Evolutionary conservation across 495 filamentous ascomycete species (phyloP).

Genomic region (Aspergillus mulundensis): DNA sequence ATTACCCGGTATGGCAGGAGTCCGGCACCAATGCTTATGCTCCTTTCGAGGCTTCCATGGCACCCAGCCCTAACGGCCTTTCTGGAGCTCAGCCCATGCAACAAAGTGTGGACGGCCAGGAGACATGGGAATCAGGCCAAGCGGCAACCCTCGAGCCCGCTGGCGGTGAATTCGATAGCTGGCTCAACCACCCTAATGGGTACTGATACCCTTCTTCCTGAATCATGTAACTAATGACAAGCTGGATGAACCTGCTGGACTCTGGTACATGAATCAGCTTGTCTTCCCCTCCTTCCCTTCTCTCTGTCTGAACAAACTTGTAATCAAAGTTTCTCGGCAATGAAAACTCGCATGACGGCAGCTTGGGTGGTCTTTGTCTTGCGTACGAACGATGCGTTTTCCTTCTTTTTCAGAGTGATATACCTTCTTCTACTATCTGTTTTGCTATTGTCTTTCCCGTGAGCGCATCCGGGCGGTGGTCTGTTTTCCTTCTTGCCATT

Average conservation of each 20-base stretch:
- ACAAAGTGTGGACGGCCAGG: conserved; percentile 12
- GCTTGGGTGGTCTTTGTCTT: conserved; percentile 7
- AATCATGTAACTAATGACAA: conserved; percentile 6
- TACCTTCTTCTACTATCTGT: not conserved
- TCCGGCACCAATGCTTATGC: conserved; percentile 13
- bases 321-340: not conserved
- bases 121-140: conserved; percentile 18
- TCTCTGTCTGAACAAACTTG: not conserved
- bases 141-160: conserved; percentile 13
- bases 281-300: conserved; percentile 1
- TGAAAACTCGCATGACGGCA: conserved; percentile 1
- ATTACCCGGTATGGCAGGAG: conserved; percentile 22
- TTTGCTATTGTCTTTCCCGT: not conserved
- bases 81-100: conserved; percentile 4
- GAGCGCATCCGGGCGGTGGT: conserved; percentile 4
- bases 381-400: not conserved
- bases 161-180: conserved; percentile 19
- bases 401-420: not conserved
- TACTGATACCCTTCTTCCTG: conserved; percentile 3
- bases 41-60: conserved; percentile 12
- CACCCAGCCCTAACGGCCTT: conserved; percentile 10
- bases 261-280: not conserved
- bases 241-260: conserved; percentile 1
- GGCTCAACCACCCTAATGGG: conserved; percentile 15
- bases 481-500: conserved; percentile 2